Evolutionary conservation across 2,329 filamentous ascomycete genomes (phyloP), one percentile per base, ranked within the genome.

Genomic region (Arthrobotrys conoides): DNA sequence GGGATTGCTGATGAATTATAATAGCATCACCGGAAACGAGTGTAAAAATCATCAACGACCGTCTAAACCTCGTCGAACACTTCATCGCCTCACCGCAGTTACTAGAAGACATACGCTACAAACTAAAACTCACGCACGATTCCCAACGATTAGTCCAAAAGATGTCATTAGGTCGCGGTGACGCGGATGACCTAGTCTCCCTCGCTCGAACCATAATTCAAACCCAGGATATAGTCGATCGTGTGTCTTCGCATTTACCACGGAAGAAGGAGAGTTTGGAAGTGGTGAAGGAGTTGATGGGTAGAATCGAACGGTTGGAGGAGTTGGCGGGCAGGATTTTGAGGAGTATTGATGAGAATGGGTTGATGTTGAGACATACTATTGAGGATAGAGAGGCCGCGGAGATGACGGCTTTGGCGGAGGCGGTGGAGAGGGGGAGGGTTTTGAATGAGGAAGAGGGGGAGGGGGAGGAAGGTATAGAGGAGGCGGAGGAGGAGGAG

Each of bases 81-180:
- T 92, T 98, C 83, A 86, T 95, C 4, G 85, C 88, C 0, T 86
- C 92, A 75, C 86, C 88, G 20, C 86, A 90, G 48, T 87, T 97
- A 5, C 89, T 92, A 49, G 92, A 97, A 81, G 87, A 89, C 51
- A 85, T 96, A 24, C 86, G 90, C 0, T 83, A 89, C 16, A 86
- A 96, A 1, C 87, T 99, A 1, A 89, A 90, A 79, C 88, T 90
- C 24, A 95, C 91, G 65, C 91, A 93, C 81, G 96, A 99, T 85
- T 93, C 93, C 1, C 91, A 96, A 82, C 92, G 96, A 0, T 87
- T 99, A 2, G 90, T 97, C 0, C 96, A 98, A 83, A 97, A 96
- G 83, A 98, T 99, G 84, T 92, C 95, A 0, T 88, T 98, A 8
- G 94, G 95, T 10, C 90, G 93, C 80, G 96, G 95, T n/a, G 92